Evolutionary conservation across 2,329 filamentous ascomycete species (phyloP), one percentile per base, ranked within the genome.

Genomic region (Hypocreales sp.): DNA sequence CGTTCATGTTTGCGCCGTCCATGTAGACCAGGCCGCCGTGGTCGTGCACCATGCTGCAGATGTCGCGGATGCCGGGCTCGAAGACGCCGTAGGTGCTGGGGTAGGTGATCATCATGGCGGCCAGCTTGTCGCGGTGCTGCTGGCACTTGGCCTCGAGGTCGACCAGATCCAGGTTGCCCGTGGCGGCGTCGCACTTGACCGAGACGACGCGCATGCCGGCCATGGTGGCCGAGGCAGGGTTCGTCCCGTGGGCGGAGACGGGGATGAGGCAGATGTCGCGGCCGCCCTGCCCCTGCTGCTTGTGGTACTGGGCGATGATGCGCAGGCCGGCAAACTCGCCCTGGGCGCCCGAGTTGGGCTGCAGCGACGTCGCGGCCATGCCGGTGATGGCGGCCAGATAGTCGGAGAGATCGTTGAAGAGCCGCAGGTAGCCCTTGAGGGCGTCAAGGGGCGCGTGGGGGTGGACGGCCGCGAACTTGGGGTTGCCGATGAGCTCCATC

Each of bases 1-100:
- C 87, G 48, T 94, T 95, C 83, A 94, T 90, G 60, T 95, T 95
- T 38, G 87, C 87, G 25, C 87, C 87, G 48, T 95, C 87, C 87
- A 95, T 94, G 62, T 94, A 95, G 11, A 95, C 87, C 47, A 92
- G 82, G 8, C 87, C 87, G 28, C 87, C 87, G 46, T 92, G 62
- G 37, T 79, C 55, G 57, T 95, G 87, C 12, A 95, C 83, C 17
- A 92, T 61, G 30, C 83, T 61, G 53, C 84, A 93, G 11, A 77
- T 84, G 46, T 79, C 71, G 60, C 84, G 90, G 50, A 93, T 72
- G 37, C 75, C 68, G 3, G 86, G 86, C 61, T 95, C 87, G 46
- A 92, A 95, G 17, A 95, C 82, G 48, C 87, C 87, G 40, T 79
- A 95, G 0, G 87, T 95, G 51, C 79, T 90, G 18, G 87, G 87